Base-by-base conservation (phyloP, 257 asterid species). In the Rehmannia glutinosa region DNA sequence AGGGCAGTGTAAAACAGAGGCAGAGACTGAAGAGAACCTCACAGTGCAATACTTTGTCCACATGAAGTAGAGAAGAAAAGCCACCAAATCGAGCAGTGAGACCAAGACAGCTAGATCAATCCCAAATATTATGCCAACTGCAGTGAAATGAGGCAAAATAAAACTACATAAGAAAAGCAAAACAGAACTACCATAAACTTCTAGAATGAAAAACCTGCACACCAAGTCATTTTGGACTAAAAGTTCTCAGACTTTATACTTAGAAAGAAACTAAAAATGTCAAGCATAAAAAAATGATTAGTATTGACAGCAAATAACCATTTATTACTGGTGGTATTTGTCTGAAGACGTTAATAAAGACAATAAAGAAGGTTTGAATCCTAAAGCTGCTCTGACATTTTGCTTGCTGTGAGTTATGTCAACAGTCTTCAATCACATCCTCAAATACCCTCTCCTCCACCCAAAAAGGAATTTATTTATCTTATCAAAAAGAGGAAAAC, bases 21-120 rank as follows among this genome's bases (percentile, higher is more conserved):
- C n/a, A n/a, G n/a, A n/a, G n/a, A n/a, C n/a, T 36, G 25, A 13
- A 58, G 42, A 72, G 35, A 72, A 56, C 32, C 72, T 64, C 35
- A 30, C 49, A 12, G 62, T 53, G n/a, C 45, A 45, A 9, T 47
- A 24, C 8, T 20, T 50, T 57, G 21, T 8, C n/a, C 56, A n/a
- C 33, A 55, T 59, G 45, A 2, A 8, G 46, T 47, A 21, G 62
- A 20, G 33, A 45, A 43, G 3, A 49, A 19, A 43, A 49, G 64
- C 52, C 73, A 46, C 32, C 47, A 49, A 57, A 59, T 38, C 56
- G 27, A 73, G 63, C 69, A 64, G 8, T 17, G 50, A 25, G 65
- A 62, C 23, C 36, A 11, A 43, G n/a, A 15, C 45, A 62, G 8
- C 61, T 5, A 30, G 58, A 42, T 69, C 24, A 54, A 30, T 50